phyloP scores from a whole-genome alignment of 2,329 filamentous ascomycete genomes.

The Calonectria pauciramosa region DNA sequence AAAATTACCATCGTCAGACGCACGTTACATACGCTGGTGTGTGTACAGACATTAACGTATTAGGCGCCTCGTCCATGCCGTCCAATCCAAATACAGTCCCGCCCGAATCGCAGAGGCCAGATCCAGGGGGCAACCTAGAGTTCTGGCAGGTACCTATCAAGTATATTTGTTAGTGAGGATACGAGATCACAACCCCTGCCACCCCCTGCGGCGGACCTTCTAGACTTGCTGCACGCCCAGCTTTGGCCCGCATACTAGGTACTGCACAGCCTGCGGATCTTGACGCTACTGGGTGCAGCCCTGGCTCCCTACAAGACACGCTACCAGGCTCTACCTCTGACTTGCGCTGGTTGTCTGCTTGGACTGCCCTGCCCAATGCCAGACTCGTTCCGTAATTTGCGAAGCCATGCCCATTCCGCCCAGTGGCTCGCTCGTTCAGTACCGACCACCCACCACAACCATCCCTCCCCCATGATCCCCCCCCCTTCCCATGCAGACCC shows the following conservation, averaged over 20 bases:
- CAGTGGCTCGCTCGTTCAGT: conserved; percentile 23
- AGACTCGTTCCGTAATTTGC: conserved; percentile 27
- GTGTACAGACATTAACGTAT: not conserved
- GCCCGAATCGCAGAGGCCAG: not conserved
- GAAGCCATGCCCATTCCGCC: conserved; percentile 24
- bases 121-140: conserved; percentile 13
- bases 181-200: conserved; percentile 44
- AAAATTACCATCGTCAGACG: conserved; percentile 4
- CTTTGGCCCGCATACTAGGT: conserved; percentile 39
- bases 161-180: conserved; percentile 47
- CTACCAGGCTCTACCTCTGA: conserved; percentile 38
- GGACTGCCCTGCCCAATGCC: conserved; percentile 9
- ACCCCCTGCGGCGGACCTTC: conserved; percentile 15
- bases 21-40: conserved; percentile 12
- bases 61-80: not conserved
- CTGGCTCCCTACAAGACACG: conserved; percentile 30
- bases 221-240: conserved; percentile 34
- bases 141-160: conserved; percentile 31
- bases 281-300: conserved; percentile 25
- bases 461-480: conserved; percentile 16
- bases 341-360: conserved; percentile 1
- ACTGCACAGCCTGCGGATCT: conserved; percentile 45
- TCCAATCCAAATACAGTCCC: conserved; percentile 17
- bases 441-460: conserved; percentile 5
- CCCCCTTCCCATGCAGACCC: conserved; percentile 35